Evolutionary conservation across 1,139 yeast species (phyloP), one percentile per base, ranked within the genome.

Genomic region (Magnusiomyces magnusii): DNA sequence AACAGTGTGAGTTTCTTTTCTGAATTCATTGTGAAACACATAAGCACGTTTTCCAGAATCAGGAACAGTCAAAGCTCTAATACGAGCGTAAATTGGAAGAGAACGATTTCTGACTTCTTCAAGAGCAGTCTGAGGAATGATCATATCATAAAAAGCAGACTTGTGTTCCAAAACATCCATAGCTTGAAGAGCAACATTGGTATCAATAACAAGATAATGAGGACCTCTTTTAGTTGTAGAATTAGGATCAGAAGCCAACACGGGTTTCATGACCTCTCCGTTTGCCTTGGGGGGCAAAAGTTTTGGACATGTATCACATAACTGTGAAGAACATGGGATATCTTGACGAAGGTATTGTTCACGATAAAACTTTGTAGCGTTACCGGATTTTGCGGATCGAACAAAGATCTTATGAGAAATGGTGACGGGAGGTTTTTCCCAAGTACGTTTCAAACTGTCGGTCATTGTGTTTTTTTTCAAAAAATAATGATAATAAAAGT

Each of bases 291-390:
- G 75, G 28, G 68, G 67, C 0, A 70, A 66, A 39, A 70, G 67
- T 25, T 66, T 61, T 3, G 71, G 64, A 73, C 99, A 93, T 52
- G 70, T 70, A 17, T 74, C 70, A 73, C 99, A 95, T 0, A 81
- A 77, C 65, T 77, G 78, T 1, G 97, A 89, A 55, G 86, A 83
- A 73, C 99, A 93, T 24, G 97, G 96, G 59, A 95, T 91, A 72
- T 95, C 99, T 58, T 83, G 83, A 70, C 99, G 80, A 59, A 95
- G 77, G 70, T 95, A 95, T 71, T 92, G 98, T 71, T 95, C 99
- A 66, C 98, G 81, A 25, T 91, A 97, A 47, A 95, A 80, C 71
- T 93, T 93, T 51, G 92, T 80, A 3, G 97, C 97, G 57, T 87
- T 86, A 15, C 98, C 98, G 65, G 87, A 84, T 67, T 93, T 80